These are phyloP conservation scores for Trametes punicea DNA, from an alignment of 768 basidiomycete genomes.

Conservation along the genomic window DNA sequence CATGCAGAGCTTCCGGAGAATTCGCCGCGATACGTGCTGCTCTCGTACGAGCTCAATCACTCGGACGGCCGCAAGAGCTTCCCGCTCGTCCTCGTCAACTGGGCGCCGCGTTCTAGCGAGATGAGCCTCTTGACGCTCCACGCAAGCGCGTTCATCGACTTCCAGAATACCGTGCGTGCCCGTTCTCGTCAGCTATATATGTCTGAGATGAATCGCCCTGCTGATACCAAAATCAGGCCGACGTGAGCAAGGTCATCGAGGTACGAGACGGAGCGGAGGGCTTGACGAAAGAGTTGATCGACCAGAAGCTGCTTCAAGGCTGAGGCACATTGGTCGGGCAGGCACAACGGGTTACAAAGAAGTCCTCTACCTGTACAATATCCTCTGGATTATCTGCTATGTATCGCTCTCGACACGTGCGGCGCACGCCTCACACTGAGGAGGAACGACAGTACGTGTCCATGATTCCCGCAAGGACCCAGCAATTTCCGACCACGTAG, in stretches of 20 bases:
- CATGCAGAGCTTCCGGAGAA: conserved; percentile 79
- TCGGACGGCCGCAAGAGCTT: conserved; percentile 80
- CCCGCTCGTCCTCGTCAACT: conserved; percentile 85
- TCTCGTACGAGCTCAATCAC: conserved; percentile 81
- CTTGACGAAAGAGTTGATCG: conserved; percentile 69
- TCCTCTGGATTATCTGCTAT: conserved; percentile 6
- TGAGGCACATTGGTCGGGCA: background rate
- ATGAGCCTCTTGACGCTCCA: conserved; percentile 72
- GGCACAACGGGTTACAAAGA: background rate
- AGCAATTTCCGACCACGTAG: conserved; percentile 74
- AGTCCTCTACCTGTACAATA: conserved; percentile 7
- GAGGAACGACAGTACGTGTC: conserved; percentile 34
- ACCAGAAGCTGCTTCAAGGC: conserved; percentile 48
- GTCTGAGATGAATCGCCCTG: background rate
- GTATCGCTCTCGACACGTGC: conserved; percentile 6
- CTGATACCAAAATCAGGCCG: conserved; percentile 51
- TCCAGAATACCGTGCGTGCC: conserved; percentile 68
- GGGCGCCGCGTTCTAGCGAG: conserved; percentile 78
- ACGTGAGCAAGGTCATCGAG: conserved; percentile 78
- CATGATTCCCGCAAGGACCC: conserved; percentile 73
- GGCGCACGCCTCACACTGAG: background rate
- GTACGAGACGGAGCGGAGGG: conserved; percentile 78
- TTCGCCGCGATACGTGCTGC: conserved; percentile 79
- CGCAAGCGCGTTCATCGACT: conserved; percentile 76
- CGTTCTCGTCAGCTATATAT: background rate